Evolutionary conservation across 108 stramenopile genomes (phyloP), one percentile per base, ranked within the genome.

Genomic region (Nitzschia sp.): DNA sequence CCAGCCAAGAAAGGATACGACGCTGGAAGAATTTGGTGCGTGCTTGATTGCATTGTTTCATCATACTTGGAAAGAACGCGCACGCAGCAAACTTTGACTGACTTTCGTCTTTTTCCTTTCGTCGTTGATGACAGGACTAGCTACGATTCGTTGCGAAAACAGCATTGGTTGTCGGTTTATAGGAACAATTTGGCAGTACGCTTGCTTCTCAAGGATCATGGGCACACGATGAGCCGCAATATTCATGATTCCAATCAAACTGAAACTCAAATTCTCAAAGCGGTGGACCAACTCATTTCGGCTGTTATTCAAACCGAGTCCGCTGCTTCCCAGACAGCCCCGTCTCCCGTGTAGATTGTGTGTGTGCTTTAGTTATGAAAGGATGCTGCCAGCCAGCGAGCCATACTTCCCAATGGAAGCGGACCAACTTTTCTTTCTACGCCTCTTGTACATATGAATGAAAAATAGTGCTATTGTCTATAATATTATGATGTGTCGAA

Each of bases 61-160:
- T n/a, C n/a, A n/a, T n/a, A n/a, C n/a, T n/a, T n/a, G n/a, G n/a
- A n/a, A n/a, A n/a, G n/a, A n/a, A n/a, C n/a, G n/a, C n/a, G n/a
- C n/a, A n/a, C n/a, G n/a, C n/a, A n/a, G n/a, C n/a, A n/a, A n/a
- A n/a, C n/a, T n/a, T n/a, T n/a, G n/a, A n/a, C n/a, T n/a, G n/a
- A n/a, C n/a, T n/a, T n/a, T n/a, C n/a, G n/a, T n/a, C n/a, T n/a
- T n/a, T n/a, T n/a, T n/a, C n/a, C n/a, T n/a, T n/a, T n/a, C n/a
- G n/a, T n/a, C n/a, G n/a, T n/a, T n/a, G n/a, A n/a, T n/a, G 17
- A 52, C 31, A 80, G 84, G 85, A 87, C 86, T 27, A 82, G 77
- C 50, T 87, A 81, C 38, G 83, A 84, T 82, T 47, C 78, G 0
- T 52, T 56, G 8, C 75, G 73, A 32, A 84, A 75, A 56, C 84